Conservation (phyloP, 768 basidiomycete species). For the Amanita fuliginea region DNA sequence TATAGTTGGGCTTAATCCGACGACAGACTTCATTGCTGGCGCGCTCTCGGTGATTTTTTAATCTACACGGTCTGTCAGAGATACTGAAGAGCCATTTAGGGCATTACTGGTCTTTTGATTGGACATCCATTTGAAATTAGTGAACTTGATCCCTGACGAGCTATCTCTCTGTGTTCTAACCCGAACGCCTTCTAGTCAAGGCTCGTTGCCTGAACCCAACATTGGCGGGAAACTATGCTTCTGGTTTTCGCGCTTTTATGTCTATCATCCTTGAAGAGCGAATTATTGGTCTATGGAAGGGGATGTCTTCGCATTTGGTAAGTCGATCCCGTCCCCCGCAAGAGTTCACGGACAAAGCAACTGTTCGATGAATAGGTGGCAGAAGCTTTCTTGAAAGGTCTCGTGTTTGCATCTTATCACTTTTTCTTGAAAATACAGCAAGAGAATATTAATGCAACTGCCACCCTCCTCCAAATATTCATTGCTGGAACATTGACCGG, state of each 20-base stretch:
- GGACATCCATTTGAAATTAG: constrained; percentile 70
- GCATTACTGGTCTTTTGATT: constrained; percentile 54
- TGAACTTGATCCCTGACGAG: constrained; percentile 3
- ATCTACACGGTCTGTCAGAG: neutral
- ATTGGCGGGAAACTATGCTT: constrained; percentile 46
- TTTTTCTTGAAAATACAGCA: constrained; percentile 65
- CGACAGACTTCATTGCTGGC: constrained; percentile 71
- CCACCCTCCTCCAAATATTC: constrained; percentile 61
- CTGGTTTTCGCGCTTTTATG: constrained; percentile 51
- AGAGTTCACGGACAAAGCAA: neutral
- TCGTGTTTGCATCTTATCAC: constrained; percentile 80
- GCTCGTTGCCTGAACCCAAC: constrained; percentile 66
- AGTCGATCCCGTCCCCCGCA: constrained; percentile 12
- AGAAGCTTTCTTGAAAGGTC: constrained; percentile 71
- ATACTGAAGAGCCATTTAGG: constrained; percentile 20
- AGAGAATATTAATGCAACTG: constrained; percentile 30
- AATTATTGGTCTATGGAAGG: constrained; percentile 61
- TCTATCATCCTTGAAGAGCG: constrained; percentile 66
- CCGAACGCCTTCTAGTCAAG: constrained; percentile 41
- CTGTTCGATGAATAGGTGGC: constrained; percentile 34
- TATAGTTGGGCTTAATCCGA: constrained; percentile 38
- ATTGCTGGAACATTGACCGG: constrained; percentile 78
- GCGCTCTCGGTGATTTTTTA: constrained; percentile 37
- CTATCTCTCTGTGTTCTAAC: neutral
- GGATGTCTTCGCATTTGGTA: constrained; percentile 73